These are phyloP conservation scores for Candida hungchunana DNA, from an alignment of 805 yeast genomes.

Conservation along the genomic window DNA sequence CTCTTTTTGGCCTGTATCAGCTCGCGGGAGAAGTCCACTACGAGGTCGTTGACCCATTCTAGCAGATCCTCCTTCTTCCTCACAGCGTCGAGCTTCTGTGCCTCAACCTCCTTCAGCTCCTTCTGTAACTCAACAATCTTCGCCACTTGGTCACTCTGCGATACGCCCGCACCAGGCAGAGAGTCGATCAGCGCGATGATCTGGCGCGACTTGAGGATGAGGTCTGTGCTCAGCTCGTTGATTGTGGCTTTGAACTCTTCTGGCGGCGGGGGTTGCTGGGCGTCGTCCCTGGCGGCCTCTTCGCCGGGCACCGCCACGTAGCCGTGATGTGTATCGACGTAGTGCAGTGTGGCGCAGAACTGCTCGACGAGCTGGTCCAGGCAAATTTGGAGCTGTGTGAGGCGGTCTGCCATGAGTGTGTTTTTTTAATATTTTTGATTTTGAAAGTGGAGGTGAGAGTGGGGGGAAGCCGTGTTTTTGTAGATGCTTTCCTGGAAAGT, in stretches of 20 bases:
- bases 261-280: constrained; percentile 49
- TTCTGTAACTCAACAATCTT: constrained; percentile 57
- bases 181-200: constrained; percentile 81
- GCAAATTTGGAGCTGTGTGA: constrained; percentile 86
- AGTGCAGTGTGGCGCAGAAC: constrained; percentile 72
- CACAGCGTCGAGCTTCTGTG: constrained; percentile 51
- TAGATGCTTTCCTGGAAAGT: too few relatives aligned
- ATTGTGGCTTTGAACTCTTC: constrained; percentile 40
- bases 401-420: constrained; percentile 63
- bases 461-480: background rate
- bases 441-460: background rate
- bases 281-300: constrained; percentile 59
- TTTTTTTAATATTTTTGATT: background rate
- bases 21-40: constrained; percentile 41
- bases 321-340: constrained; percentile 73
- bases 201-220: constrained; percentile 82
- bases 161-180: constrained; percentile 88
- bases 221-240: constrained; percentile 78
- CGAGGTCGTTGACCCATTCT: constrained; percentile 60
- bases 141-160: constrained; percentile 66
- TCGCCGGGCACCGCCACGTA: constrained; percentile 43
- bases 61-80: constrained; percentile 60
- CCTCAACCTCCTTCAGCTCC: constrained; percentile 59
- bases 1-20: constrained; percentile 31
- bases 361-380: constrained; percentile 76